Percentiles rank a stretch among this genome's conserved stretches.
Conservation (phyloP, 2,329 filamentous ascomycete genomes). For the Knoxdaviesia proteae region DNA sequence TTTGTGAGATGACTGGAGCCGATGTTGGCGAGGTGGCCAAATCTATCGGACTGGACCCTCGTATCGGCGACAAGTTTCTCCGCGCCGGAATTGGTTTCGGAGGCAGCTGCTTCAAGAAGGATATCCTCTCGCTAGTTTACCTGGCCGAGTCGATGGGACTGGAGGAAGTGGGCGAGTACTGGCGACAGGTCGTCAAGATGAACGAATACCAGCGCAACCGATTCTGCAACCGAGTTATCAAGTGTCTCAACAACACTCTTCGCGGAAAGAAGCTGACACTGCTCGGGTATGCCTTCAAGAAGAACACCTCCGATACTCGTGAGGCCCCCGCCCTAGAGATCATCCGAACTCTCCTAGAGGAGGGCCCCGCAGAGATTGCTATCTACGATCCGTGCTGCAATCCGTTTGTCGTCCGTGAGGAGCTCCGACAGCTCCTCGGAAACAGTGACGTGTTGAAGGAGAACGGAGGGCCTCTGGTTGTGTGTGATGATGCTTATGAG, state of each 20-base stretch:
- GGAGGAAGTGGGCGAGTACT: slow-evolving; percentile 54
- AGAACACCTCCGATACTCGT: slow-evolving; percentile 55
- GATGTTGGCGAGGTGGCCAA: slow-evolving; percentile 52
- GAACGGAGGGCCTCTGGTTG: slow-evolving; percentile 21
- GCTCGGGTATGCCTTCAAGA: slow-evolving; percentile 63
- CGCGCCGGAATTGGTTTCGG: slow-evolving; percentile 61
- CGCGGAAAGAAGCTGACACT: slow-evolving; percentile 50
- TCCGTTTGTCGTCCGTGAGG: slow-evolving; percentile 24
- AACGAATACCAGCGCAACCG: slow-evolving; percentile 56
- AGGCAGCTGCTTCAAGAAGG: slow-evolving; percentile 66
- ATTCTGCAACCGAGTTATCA: slow-evolving; percentile 45
- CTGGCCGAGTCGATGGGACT: slow-evolving; percentile 50
- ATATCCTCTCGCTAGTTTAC: slow-evolving; percentile 54
- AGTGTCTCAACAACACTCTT: slow-evolving; percentile 46
- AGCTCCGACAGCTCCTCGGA: slow-evolving; percentile 25
- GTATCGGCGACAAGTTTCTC: slow-evolving; percentile 54
- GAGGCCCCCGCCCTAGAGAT: slow-evolving; percentile 50
- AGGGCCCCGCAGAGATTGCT: slow-evolving; percentile 40
- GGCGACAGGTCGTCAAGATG: slow-evolving; percentile 52
- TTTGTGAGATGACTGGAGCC: slow-evolving; percentile 58
- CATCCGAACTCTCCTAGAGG: slow-evolving; percentile 42
- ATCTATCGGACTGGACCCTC: slow-evolving; percentile 46
- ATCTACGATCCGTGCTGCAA: slow-evolving; percentile 48
- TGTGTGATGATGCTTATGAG: slow-evolving; percentile 26
- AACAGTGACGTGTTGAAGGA: slow-evolving; percentile 11